Evolutionary conservation across 768 basidiomycete species (phyloP).

Genomic region (Mycena alexandri): DNA sequence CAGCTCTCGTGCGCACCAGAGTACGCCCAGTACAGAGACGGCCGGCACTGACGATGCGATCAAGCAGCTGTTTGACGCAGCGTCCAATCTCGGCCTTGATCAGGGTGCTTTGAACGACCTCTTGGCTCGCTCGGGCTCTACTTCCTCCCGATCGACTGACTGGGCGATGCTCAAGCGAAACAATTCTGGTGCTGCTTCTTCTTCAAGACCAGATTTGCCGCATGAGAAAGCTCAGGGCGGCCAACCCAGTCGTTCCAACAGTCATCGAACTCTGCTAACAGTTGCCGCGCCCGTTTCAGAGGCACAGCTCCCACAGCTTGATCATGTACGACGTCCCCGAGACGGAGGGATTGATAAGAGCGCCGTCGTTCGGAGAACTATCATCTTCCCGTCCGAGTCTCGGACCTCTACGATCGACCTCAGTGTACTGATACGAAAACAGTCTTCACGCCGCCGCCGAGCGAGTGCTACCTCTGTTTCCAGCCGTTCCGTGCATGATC

Average conservation of each 20-base stretch:
- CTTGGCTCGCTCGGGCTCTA: slow-evolving; percentile 77
- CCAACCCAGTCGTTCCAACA: slow-evolving; percentile 23
- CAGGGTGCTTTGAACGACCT: slow-evolving; percentile 78
- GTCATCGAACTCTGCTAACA: slow-evolving; percentile 25
- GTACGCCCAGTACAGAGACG: slow-evolving; percentile 42
- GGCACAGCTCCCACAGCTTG: slow-evolving; percentile 39
- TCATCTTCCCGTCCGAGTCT: slow-evolving; percentile 82
- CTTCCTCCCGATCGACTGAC: slow-evolving; percentile 67
- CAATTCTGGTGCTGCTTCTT: slow-evolving; percentile 51
- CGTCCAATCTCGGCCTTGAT: slow-evolving; percentile 80
- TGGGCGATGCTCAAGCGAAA: slow-evolving; percentile 59
- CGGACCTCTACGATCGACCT: slow-evolving; percentile 69
- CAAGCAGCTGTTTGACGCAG: slow-evolving; percentile 82
- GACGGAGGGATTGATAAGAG: slow-evolving; percentile 56
- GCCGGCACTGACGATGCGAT: slow-evolving; percentile 63
- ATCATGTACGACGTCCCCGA: slow-evolving; percentile 56
- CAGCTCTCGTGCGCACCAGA: slow-evolving; percentile 28
- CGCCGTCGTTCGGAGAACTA: slow-evolving; percentile 79
- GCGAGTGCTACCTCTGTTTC: slow-evolving; percentile 73
- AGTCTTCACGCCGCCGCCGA: slow-evolving; percentile 71
- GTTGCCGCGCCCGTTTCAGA: slow-evolving; percentile 38
- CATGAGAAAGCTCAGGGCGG: slow-evolving; percentile 43
- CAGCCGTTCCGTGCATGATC: slow-evolving; percentile 82
- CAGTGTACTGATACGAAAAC: slow-evolving; percentile 66
- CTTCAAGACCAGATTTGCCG: slow-evolving; percentile 42